Conservation (phyloP, 257 asterid genomes). For the Gynochthodes officinalis region DNA sequence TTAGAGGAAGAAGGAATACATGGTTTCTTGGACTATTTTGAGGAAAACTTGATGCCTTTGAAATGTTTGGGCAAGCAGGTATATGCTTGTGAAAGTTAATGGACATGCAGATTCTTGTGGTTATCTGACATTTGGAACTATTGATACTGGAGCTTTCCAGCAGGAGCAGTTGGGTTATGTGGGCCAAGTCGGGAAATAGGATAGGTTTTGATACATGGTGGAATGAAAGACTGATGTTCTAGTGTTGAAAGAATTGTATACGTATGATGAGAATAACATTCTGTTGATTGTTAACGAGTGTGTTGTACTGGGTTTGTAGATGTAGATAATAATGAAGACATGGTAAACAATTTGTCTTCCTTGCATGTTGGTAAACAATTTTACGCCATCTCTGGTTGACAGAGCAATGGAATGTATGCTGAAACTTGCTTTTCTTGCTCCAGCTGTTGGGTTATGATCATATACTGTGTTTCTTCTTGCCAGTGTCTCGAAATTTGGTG, state of each 20-base stretch:
- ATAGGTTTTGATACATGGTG: too few species aligned
- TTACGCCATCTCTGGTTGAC: conserved; percentile 63
- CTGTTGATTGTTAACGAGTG: too few species aligned
- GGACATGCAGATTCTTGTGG: conserved; percentile 36
- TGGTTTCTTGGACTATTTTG: too few species aligned
- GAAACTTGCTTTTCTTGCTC: neutral
- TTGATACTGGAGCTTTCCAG: conserved; percentile 60
- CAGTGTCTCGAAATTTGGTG: neutral
- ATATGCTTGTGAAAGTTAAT: conserved; percentile 63
- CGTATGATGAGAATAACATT: too few species aligned
- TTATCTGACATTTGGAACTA: conserved; percentile 68
- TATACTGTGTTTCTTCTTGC: neutral
- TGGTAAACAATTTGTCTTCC: neutral
- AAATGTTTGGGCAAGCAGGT: too few species aligned
- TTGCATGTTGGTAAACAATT: too few species aligned
- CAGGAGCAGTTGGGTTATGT: neutral
- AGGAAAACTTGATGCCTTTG: too few species aligned
- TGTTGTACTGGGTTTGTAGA: too few species aligned
- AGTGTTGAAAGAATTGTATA: neutral
- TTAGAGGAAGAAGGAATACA: too few species aligned
- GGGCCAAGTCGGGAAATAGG: too few species aligned
- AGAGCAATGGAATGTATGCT: conserved; percentile 59
- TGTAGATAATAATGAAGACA: conserved; percentile 10
- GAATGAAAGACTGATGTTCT: neutral
- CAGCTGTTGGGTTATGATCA: neutral